Evolutionary conservation across 2,329 filamentous ascomycete genomes (phyloP), one percentile per base, ranked within the genome.

Genomic region (Berkeleyomyces basicola): DNA sequence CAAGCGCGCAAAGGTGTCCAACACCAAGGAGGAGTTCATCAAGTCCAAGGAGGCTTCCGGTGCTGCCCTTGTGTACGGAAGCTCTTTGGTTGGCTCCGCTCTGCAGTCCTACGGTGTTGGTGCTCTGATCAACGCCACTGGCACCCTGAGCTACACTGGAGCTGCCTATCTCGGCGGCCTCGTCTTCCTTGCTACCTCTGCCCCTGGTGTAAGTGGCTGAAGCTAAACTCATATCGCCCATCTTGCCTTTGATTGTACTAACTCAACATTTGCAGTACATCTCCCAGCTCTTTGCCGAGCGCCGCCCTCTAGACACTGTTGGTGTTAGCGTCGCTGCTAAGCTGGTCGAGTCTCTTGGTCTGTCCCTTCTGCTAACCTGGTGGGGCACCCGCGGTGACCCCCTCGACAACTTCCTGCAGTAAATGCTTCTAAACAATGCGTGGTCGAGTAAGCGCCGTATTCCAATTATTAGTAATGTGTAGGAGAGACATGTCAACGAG

Each of bases 301-400:
- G 92, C 82, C 87, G 91, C 65, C 88, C 92, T 61, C 76, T 93
- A 64, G 92, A 97, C 76, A 92, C 88, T 66, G 84, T 97, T 68
- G 90, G 89, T 68, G 86, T 96, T 68, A 88, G 87, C 72, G 83
- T 87, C 66, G 77, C 93, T 59, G 86, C 88, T 71, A 91, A 93
- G 76, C 77, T 93, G 69, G 82, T 96, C 69, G 93, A 97, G 83
- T 96, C 93, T 2, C 83, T 97, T 65, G 93, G 92, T 67, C 82
- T 97, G 64, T 90, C 87, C 67, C 74, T 96, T 71, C 90, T 97
- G 82, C 80, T 97, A 70, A 96, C 90, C 72, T 97, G 89, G 87
- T 97, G 92, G 92, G 92, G 92, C 71, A 96, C 92, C 71, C 86
- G 88, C 72, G 93, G 90, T 77, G 92, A 90, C 79, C 90, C 90